These are phyloP conservation scores for Torrubiellomyces zombiae DNA, from an alignment of 2,329 filamentous ascomycete species.

Conservation along the genomic window DNA sequence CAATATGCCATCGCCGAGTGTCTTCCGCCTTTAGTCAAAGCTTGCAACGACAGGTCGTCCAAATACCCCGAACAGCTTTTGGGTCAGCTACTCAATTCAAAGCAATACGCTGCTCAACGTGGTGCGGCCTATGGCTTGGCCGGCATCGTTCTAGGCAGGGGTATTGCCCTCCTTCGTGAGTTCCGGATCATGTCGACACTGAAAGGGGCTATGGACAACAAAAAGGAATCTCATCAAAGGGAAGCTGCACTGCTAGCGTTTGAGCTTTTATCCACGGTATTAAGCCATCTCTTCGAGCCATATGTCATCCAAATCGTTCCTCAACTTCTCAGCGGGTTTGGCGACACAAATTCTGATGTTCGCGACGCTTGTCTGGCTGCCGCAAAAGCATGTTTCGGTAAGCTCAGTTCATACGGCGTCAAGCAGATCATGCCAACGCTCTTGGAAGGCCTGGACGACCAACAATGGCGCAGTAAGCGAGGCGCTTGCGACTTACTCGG, in stretches of 20 bases:
- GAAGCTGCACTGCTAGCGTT: constrained; percentile 82
- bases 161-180: constrained; percentile 65
- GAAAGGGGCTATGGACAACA: constrained; percentile 76
- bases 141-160: constrained; percentile 76
- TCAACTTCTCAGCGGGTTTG: constrained; percentile 75
- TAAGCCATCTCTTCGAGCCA: constrained; percentile 83
- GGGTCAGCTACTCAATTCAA: constrained; percentile 67
- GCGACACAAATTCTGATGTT: constrained; percentile 75
- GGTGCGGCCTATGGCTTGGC: constrained; percentile 91
- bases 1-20: constrained; percentile 95
- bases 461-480: constrained; percentile 97
- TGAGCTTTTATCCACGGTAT: constrained; percentile 72
- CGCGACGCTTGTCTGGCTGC: constrained; percentile 85
- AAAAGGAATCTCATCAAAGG: constrained; percentile 76
- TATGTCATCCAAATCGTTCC: constrained; percentile 94
- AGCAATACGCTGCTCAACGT: constrained; percentile 82
- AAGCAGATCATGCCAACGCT: constrained; percentile 87
- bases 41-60: constrained; percentile 59
- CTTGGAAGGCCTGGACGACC: constrained; percentile 79
- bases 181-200: constrained; percentile 74
- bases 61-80: constrained; percentile 69
- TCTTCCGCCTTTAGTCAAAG: constrained; percentile 73
- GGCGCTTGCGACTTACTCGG: constrained; percentile 92
- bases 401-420: constrained; percentile 86
- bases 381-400: constrained; percentile 85